A percentile compares a stretch with the other conserved stretches of the same genome.
These are phyloP conservation scores for Endocalyx cinctus DNA, from an alignment of 2,329 filamentous ascomycete species.

Conservation along the genomic window DNA sequence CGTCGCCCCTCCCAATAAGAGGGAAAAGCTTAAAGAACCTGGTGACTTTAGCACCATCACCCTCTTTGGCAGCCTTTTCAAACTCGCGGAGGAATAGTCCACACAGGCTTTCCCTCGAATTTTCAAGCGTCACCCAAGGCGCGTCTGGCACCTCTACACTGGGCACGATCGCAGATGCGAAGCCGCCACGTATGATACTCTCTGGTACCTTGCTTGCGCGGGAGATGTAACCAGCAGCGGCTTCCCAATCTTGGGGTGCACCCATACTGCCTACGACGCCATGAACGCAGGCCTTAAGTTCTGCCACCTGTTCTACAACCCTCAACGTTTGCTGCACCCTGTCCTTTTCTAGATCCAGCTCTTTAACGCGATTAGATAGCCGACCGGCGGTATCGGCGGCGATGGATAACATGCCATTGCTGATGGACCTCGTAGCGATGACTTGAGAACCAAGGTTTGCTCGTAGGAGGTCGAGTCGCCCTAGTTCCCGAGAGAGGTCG, in stretches of 20 bases:
- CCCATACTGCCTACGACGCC: slow-evolving; percentile 96
- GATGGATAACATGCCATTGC: slow-evolving; percentile 83
- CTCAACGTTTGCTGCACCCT: slow-evolving; percentile 85
- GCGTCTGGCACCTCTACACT: slow-evolving; percentile 93
- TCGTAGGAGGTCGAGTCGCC: slow-evolving; percentile 81
- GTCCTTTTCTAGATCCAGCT: slow-evolving; percentile 85
- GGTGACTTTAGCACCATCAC: slow-evolving; percentile 85
- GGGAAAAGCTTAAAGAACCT: slow-evolving; percentile 98
- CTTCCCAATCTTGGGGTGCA: slow-evolving; percentile 97
- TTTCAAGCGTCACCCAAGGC: slow-evolving; percentile 80
- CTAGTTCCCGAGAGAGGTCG: slow-evolving; percentile 80
- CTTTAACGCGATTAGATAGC: slow-evolving; percentile 81
- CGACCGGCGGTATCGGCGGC: slow-evolving; percentile 81
- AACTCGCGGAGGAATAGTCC: slow-evolving; percentile 91
- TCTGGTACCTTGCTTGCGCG: slow-evolving; percentile 77
- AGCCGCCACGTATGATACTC: slow-evolving; percentile 74
- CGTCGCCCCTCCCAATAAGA: slow-evolving; percentile 81
- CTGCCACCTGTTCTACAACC: slow-evolving; percentile 92
- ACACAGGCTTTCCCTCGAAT: slow-evolving; percentile 84
- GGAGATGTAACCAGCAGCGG: slow-evolving; percentile 82
- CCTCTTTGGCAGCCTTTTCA: slow-evolving; percentile 80
- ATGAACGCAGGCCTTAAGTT: slow-evolving; percentile 93
- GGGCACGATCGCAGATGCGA: slow-evolving; percentile 88
- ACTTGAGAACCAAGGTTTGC: slow-evolving; percentile 85
- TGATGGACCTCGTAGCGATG: slow-evolving; percentile 75